These are phyloP conservation scores for Chrysosporium keratinophilum DNA, from an alignment of 2,329 filamentous ascomycete genomes.

Conservation along the genomic window DNA sequence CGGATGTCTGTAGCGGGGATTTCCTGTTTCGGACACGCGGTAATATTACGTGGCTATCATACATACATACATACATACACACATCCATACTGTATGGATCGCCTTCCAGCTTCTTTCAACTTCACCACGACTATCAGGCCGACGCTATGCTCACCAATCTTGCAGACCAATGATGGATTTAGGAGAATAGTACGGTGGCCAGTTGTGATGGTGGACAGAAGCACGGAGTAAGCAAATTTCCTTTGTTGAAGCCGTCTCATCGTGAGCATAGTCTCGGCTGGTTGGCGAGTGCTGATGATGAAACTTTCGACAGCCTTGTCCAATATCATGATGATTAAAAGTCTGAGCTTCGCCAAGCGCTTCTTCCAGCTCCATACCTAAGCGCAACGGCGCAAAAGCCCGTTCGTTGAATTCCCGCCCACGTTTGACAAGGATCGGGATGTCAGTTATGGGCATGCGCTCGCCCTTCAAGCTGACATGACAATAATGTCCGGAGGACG, in stretches of 20 bases:
- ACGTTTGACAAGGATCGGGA: conserved; percentile 4
- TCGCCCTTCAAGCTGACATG: neutral
- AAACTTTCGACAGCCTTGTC: neutral
- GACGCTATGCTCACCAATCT: neutral
- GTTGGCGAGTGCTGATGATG: neutral
- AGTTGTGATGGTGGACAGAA: neutral
- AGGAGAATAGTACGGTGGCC: too few relatives aligned
- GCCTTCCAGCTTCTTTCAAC: neutral
- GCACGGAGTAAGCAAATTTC: neutral
- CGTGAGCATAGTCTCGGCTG: neutral
- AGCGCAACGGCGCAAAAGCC: neutral
- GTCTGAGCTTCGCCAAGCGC: neutral
- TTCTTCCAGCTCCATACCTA: neutral
- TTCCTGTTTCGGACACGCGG: neutral
- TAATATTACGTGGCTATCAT: neutral
- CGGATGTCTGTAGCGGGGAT: neutral
- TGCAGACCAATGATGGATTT: neutral
- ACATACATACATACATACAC: neutral
- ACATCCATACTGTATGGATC: neutral
- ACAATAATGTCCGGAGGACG: neutral
- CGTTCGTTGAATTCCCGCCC: neutral
- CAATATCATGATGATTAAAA: neutral
- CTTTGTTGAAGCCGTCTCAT: neutral
- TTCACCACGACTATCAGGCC: neutral
- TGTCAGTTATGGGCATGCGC: neutral